Percentiles rank a stretch among this genome's conserved stretches.
These are phyloP conservation scores for Hypoxylon sp. DNA, from an alignment of 2,329 filamentous ascomycete genomes.

Conservation along the genomic window DNA sequence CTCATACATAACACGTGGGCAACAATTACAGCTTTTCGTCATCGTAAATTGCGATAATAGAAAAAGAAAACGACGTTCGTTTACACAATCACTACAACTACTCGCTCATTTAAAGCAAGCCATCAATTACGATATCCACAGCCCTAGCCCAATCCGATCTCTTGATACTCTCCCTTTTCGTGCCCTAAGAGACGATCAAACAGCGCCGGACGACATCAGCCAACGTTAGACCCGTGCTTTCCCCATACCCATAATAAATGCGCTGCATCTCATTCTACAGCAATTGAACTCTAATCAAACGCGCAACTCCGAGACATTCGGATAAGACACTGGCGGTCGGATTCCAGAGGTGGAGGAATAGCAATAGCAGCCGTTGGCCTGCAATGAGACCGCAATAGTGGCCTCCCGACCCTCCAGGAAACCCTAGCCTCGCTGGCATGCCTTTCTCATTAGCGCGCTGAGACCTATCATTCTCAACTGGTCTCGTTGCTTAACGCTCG, in stretches of 20 bases:
- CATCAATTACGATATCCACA: conserved; percentile 24
- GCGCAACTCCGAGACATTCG: conserved; percentile 24
- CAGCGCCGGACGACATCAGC: conserved; percentile 31
- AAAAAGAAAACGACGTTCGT: conserved; percentile 20
- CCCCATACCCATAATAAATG: conserved; percentile 19
- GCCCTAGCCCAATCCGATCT: conserved; percentile 33
- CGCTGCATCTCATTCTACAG: conserved; percentile 15
- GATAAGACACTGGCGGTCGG: conserved; percentile 18
- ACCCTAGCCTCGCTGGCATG: conserved; percentile 40
- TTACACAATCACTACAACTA: conserved; percentile 1
- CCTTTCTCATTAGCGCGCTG: conserved; percentile 34
- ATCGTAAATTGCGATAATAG: conserved; percentile 6
- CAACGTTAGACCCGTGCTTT: conserved; percentile 26
- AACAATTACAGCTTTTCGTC: conserved; percentile 1
- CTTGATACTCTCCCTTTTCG: conserved; percentile 36
- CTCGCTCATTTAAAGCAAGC: conserved; percentile 27
- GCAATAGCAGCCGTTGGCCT: conserved; percentile 20
- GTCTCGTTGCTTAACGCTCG: conserved; percentile 31
- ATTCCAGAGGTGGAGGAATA: conserved; percentile 24
- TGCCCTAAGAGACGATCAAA: conserved; percentile 42
- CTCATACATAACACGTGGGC: conserved; percentile 6
- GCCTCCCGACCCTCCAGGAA: conserved; percentile 32
- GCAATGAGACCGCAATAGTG: conserved; percentile 40
- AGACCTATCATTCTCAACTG: conserved; percentile 36
- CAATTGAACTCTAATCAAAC: conserved; percentile 22